A percentile compares a stretch with the other conserved stretches of the same genome.
Conservation (phyloP, 1,284 basidiomycete genomes). For the Sparassis latifolia region DNA sequence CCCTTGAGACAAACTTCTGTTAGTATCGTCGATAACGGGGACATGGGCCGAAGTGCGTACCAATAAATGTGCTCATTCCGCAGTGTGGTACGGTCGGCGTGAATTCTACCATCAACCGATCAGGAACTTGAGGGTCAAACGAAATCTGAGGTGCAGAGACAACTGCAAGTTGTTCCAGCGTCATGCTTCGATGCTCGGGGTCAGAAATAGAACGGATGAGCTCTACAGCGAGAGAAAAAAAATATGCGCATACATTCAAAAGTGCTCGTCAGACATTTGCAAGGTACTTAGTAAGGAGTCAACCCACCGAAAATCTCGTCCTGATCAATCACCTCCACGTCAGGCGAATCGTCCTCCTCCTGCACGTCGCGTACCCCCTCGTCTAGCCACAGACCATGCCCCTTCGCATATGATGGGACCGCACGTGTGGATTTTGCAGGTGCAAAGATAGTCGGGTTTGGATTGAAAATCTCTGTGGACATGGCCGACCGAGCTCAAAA, state of each 20-base stretch:
- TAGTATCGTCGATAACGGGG: neutral
- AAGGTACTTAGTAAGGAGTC: neutral
- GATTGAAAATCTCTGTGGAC: slow-evolving; percentile 30
- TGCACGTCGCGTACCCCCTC: slow-evolving; percentile 22
- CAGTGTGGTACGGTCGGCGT: slow-evolving; percentile 99
- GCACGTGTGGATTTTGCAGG: slow-evolving; percentile 20
- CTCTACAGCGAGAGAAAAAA: slow-evolving; percentile 40
- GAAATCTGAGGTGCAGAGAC: slow-evolving; percentile 87
- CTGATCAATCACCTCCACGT: slow-evolving; percentile 41
- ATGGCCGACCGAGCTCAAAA: slow-evolving; percentile 10
- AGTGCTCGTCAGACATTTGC: neutral
- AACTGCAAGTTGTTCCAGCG: slow-evolving; percentile 94
- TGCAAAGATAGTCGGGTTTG: slow-evolving; percentile 31
- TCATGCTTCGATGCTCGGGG: slow-evolving; percentile 92
- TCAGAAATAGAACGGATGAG: slow-evolving; percentile 92
- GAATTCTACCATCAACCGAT: slow-evolving; percentile 81
- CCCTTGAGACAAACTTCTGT: slow-evolving; percentile 40
- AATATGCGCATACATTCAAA: neutral
- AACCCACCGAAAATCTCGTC: slow-evolving; percentile 47
- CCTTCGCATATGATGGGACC: slow-evolving; percentile 13
- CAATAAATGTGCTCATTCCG: slow-evolving; percentile 96
- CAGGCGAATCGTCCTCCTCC: slow-evolving; percentile 22
- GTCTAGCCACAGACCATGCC: slow-evolving; percentile 29
- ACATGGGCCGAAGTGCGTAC: slow-evolving; percentile 35
- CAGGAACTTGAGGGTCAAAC: slow-evolving; percentile 44